Evolutionary conservation across 768 basidiomycete species (phyloP), one percentile per base, ranked within the genome.

Genomic region (Tubosaeta sp.): DNA sequence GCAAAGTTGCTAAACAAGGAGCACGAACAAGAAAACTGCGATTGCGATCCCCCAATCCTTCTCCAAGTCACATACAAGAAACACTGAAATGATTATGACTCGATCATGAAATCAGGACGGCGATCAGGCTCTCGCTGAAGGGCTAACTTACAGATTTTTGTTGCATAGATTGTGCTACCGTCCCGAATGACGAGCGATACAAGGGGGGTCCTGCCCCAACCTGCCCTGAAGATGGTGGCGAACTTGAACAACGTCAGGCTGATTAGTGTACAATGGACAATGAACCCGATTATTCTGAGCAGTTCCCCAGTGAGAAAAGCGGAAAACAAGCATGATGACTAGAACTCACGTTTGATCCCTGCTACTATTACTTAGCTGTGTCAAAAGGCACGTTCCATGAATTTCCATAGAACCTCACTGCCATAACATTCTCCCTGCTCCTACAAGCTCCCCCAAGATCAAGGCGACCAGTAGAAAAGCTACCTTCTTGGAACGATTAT

Each of bases 231-330:
- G 27, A 48, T 52, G 3, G 46, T 11, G 25, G 37, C 38, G 38
- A 62, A 65, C 55, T 65, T 64, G 58, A 54, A 45, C 41, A 51
- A 27, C 2, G 59, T 65, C 43, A 63, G 27, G 46, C 47, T 10
- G 11, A 65, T 38, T 12, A 63, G 33, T 5, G 37, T 38, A 34
- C 55, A 62, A 34, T 64, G 63, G 5, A 47, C 51, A 6, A 19
- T 25, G 19, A 63, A 54, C 9, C 25, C 46, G 1, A 65, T 19
- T 16, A 62, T 27, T 33, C 62, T 63, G 16, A 29, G 13, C n/a
- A 44, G 27, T 10, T 32, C 17, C 9, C 1, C 9, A 6, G 29
- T 13, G 25, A 34, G 33, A 22, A 37, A 17, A 34, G 12, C 34
- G 37, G 4, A 1, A 14, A 41, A 34, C 4, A 7, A 38, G 43